These are phyloP conservation scores for Aspergillus aculeatinus DNA, from an alignment of 2,329 filamentous ascomycete genomes.

Conservation along the genomic window DNA sequence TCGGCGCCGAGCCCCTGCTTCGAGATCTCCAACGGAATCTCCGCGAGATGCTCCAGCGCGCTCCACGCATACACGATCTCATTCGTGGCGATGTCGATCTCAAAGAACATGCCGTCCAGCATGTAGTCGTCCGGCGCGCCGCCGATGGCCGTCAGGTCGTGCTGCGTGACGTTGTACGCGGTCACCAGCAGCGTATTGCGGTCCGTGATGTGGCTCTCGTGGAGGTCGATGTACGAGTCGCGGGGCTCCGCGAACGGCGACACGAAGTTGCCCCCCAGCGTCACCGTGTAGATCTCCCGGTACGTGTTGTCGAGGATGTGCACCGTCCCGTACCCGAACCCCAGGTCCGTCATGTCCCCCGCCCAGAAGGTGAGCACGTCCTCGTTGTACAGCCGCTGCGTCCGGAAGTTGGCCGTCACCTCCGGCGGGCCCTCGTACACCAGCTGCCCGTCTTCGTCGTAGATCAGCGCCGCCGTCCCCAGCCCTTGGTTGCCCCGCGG, in stretches of 20 bases:
- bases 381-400: constrained; percentile 34
- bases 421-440: constrained; percentile 37
- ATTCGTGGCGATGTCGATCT: constrained; percentile 37
- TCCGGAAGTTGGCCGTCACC: constrained; percentile 35
- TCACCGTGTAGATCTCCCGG: constrained; percentile 34
- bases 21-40: constrained; percentile 31
- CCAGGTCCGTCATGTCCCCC: constrained; percentile 28
- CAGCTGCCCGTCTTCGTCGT: constrained; percentile 35
- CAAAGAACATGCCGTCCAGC: constrained; percentile 35
- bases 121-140: constrained; percentile 33
- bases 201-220: constrained; percentile 35
- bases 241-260: constrained; percentile 20
- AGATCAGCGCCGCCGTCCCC: constrained; percentile 37
- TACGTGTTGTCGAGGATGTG: constrained; percentile 38
- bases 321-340: constrained; percentile 31
- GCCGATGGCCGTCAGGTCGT: constrained; percentile 31
- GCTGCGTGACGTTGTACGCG: constrained; percentile 36
- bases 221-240: constrained; percentile 36
- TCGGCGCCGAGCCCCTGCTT: constrained; percentile 24
- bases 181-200: constrained; percentile 37
- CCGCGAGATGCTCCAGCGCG: constrained; percentile 32
- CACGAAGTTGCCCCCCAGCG: constrained; percentile 25
- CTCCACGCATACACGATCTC: constrained; percentile 35
- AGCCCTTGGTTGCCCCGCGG: constrained; percentile 28
- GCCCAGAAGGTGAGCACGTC: constrained; percentile 41